Evolutionary conservation across 2,329 filamentous ascomycete species (phyloP), one percentile per base, ranked within the genome.

Genomic region (Cladosporium austrohemisphaericum): DNA sequence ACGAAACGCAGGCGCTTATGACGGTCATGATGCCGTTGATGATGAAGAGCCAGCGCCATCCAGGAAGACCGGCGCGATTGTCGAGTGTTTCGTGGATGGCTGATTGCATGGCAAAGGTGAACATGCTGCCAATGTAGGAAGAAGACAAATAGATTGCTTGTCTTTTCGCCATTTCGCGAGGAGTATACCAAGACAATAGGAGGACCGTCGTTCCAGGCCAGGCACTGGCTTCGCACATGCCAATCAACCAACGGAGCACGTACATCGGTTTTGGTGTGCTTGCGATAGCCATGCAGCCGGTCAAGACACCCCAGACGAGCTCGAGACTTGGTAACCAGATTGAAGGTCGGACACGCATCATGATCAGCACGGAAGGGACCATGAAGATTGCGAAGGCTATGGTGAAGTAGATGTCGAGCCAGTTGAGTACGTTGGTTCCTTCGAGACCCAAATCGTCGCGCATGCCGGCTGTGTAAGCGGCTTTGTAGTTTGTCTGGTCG

Each of bases 121-220:
- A 77, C 75, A 84, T 79, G 1, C 75, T 79, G 0, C 79, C 80
- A 0, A 77, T 76, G 2, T 81, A 68, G 0, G 78, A 79, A 1
- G 75, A 77, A 0, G 77, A 73, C 1, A 78, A 81, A 61, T 83
- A 83, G 44, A 83, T 75, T 5, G 77, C 79, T 26, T 71, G 76
- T 3, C 80, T 71, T 58, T 83, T 83, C 5, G 78, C 79, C 0
- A 83, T 71, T 61, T 84, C 80, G n/a, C 70, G 68, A 43, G 75
- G 72, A 0, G 74, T 82, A 59, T 83, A 83, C 80, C 80, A 83
- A 0, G 75, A 77, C 1, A 80, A 79, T 0, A 83, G 69, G 50
- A 83, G 76, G 52, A 81, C 83, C 54, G 81, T 78, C 0, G 77
- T 72, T 9, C 77, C 77, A 5, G 78, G 75, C 50, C 81, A 84